A percentile compares a stretch with the other conserved stretches of the same genome.
These are phyloP conservation scores for Trypanosoma caninum DNA, from an alignment of 208 protist genomes.

Conservation along the genomic window DNA sequence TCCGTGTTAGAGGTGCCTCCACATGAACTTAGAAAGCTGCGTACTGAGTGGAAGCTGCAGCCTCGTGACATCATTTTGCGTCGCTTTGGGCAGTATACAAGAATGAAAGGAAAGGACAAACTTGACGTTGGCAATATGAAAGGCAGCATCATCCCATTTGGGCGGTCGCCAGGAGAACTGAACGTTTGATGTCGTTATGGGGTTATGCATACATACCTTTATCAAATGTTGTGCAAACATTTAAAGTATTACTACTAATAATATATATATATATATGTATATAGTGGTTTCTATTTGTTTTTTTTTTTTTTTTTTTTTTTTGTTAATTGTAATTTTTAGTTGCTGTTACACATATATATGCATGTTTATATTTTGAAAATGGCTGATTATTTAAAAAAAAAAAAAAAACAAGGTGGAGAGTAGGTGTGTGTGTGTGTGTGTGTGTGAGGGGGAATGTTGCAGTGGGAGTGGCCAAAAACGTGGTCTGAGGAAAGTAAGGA, in stretches of 20 bases:
- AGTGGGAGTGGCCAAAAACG: slow-evolving; percentile 81
- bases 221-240: too few species aligned
- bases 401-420: background rate
- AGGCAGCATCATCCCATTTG: slow-evolving; percentile 78
- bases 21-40: slow-evolving; percentile 63
- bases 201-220: too few species aligned
- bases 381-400: background rate
- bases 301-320: slow-evolving; percentile 3
- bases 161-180: slow-evolving; percentile 65
- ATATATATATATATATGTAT: background rate
- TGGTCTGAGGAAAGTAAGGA: slow-evolving; percentile 65
- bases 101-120: slow-evolving; percentile 24
- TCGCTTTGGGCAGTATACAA: slow-evolving; percentile 69
- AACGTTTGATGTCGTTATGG: slow-evolving; percentile 36
- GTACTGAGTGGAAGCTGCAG: slow-evolving; percentile 57
- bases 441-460: slow-evolving; percentile 45
- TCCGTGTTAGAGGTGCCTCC: slow-evolving; percentile 43
- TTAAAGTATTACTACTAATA: background rate
- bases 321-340: background rate
- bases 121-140: slow-evolving; percentile 69
- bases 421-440: slow-evolving; percentile 9
- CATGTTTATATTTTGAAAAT: too few species aligned
- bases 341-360: background rate
- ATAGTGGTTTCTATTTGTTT: background rate
- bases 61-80: slow-evolving; percentile 74